Conservation (phyloP, 805 yeast species). For the Cyberlindnera amylophila region DNA sequence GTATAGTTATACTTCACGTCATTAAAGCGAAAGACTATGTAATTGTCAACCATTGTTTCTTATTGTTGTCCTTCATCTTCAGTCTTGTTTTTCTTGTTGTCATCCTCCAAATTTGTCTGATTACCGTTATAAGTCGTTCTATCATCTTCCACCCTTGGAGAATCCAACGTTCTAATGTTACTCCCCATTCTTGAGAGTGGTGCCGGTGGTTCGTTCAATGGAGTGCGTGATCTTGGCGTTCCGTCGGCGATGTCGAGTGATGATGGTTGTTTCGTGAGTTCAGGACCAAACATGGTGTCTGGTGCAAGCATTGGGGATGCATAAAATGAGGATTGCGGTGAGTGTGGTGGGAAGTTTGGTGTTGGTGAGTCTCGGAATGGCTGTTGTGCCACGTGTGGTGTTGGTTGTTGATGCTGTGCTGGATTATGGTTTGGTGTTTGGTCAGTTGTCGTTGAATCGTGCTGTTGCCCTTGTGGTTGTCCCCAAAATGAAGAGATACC, state of each 20-base stretch:
- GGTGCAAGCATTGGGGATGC: conserved; percentile 28
- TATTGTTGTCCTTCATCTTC: neutral
- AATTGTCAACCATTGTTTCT: too few species aligned
- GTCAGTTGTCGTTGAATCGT: neutral
- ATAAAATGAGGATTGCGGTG: conserved; percentile 27
- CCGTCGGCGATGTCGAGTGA: conserved; percentile 12
- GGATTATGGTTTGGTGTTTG: neutral
- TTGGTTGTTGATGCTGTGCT: too few species aligned
- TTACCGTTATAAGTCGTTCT: conserved; percentile 57
- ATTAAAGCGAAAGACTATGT: too few species aligned
- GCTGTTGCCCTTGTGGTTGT: neutral
- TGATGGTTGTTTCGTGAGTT: conserved; percentile 21
- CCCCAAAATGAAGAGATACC: conserved; percentile 35
- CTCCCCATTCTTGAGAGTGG: conserved; percentile 18
- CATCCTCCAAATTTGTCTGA: conserved; percentile 48
- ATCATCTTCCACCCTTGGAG: conserved; percentile 30
- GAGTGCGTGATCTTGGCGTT: conserved; percentile 14
- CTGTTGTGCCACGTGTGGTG: too few species aligned
- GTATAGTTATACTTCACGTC: too few species aligned
- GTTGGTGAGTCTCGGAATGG: conserved; percentile 11
- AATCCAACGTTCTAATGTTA: conserved; percentile 28
- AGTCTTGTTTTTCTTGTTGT: conserved; percentile 23
- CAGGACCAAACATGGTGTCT: conserved; percentile 6
- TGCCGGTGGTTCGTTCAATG: conserved; percentile 1
- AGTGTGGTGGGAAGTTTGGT: conserved; percentile 4